Conservation (phyloP, 495 filamentous ascomycete genomes). For the Penicillium cinerascens region DNA sequence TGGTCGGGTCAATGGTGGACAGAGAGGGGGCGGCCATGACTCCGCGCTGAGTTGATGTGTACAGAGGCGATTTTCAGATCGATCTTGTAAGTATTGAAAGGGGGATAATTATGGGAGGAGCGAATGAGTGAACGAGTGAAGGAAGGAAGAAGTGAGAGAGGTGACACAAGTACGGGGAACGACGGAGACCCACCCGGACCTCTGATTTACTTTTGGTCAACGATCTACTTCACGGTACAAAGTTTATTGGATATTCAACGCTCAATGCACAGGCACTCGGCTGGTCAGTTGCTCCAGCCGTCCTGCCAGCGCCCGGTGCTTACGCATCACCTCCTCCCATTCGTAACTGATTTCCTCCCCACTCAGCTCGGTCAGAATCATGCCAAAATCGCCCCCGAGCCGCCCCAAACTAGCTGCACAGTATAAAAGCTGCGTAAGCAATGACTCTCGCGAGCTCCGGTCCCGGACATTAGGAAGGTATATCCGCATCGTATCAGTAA, state of each 20-base stretch:
- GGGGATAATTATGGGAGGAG: background rate
- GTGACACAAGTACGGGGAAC: constrained; percentile 16
- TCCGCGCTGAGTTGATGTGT: constrained; percentile 9
- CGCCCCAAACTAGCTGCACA: constrained; percentile 91
- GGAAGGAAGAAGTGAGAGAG: constrained; percentile 5
- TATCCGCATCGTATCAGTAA: constrained; percentile 69
- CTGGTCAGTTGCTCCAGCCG: constrained; percentile 75
- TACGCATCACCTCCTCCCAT: constrained; percentile 90
- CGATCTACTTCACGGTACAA: background rate
- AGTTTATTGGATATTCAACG: background rate
- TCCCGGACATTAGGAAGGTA: constrained; percentile 87
- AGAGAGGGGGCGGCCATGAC: constrained; percentile 38
- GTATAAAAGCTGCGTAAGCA: constrained; percentile 93
- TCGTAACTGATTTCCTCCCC: constrained; percentile 54
- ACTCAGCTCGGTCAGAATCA: constrained; percentile 71
- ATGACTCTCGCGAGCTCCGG: constrained; percentile 70
- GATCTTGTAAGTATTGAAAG: background rate
- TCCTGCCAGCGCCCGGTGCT: constrained; percentile 83
- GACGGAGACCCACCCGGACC: constrained; percentile 13
- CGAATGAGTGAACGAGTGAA: constrained; percentile 6
- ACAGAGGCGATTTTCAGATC: too few species aligned
- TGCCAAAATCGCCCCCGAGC: constrained; percentile 87
- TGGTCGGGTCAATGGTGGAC: constrained; percentile 45
- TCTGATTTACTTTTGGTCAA: background rate
- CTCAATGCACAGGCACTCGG: constrained; percentile 21